These are phyloP conservation scores for Oryza officinalis DNA, from an alignment of 176 grass and related monocot genomes.

Conservation along the genomic window DNA sequence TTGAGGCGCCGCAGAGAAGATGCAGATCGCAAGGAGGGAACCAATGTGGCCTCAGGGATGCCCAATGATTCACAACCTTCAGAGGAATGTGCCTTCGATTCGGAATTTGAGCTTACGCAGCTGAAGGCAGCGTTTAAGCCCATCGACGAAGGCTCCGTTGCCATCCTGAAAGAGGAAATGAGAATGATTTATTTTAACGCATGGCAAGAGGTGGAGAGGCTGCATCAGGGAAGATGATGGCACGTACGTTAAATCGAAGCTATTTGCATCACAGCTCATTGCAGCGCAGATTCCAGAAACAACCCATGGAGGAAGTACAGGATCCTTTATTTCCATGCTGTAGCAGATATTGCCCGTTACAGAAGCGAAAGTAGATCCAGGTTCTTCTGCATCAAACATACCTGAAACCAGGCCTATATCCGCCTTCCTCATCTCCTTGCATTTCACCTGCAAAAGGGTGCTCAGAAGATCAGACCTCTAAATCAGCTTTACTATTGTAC, in stretches of 20 bases:
- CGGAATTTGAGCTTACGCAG: slow-evolving; percentile 14
- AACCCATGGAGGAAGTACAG: slow-evolving; percentile 69
- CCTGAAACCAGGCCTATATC: slow-evolving; percentile 41
- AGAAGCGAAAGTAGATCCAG: slow-evolving; percentile 21
- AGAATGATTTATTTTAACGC: not conserved
- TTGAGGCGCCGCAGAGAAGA: slow-evolving; percentile 48
- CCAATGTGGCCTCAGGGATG: slow-evolving; percentile 41
- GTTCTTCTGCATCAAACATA: slow-evolving; percentile 36
- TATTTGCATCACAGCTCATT: slow-evolving; percentile 47
- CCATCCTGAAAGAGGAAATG: slow-evolving; percentile 40
- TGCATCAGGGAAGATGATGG: not conserved
- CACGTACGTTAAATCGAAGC: slow-evolving; percentile 63
- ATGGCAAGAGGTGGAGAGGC: not conserved
- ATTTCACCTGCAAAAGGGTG: slow-evolving; percentile 57
- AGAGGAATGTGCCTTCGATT: not conserved
- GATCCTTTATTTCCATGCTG: slow-evolving; percentile 80
- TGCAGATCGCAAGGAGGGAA: slow-evolving; percentile 34
- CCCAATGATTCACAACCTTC: slow-evolving; percentile 28
- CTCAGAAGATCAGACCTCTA: not conserved
- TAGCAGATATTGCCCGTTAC: slow-evolving; percentile 55
- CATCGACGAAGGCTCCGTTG: slow-evolving; percentile 43
- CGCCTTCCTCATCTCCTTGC: slow-evolving; percentile 87
- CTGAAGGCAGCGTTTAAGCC: slow-evolving; percentile 65
- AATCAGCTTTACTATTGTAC: too few relatives aligned
- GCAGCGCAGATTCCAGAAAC: slow-evolving; percentile 61